These are phyloP conservation scores for Peniophora sp. DNA, from an alignment of 1,284 basidiomycete genomes.

Conservation along the genomic window DNA sequence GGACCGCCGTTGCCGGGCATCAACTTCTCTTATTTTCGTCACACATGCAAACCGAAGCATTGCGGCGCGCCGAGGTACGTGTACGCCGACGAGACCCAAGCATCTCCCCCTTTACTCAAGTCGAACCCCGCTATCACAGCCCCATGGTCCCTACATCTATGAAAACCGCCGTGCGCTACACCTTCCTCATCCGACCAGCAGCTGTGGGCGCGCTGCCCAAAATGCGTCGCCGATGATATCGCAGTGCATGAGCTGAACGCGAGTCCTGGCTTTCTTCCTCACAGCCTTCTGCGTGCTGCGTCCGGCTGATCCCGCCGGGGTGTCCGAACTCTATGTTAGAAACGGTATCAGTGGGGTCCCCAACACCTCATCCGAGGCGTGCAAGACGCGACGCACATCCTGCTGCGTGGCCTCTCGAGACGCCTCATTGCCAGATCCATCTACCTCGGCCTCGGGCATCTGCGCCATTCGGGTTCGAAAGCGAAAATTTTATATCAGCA, in stretches of 20 bases:
- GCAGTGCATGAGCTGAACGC: conserved; percentile 49
- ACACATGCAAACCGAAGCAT: no score
- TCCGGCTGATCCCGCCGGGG: background rate
- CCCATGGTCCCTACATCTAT: no score
- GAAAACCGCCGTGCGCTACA: no score
- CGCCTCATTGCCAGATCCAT: no score
- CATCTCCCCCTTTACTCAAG: no score
- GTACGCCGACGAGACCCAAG: no score
- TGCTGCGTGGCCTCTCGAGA: no score
- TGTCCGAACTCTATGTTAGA: background rate
- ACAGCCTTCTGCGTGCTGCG: conserved; percentile 3
- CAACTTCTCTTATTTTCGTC: no score
- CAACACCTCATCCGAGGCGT: background rate
- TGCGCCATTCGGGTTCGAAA: background rate
- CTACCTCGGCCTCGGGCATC: conserved; percentile 5
- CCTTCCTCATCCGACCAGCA: conserved; percentile 24
- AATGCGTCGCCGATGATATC: conserved; percentile 81
- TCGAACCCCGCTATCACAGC: no score
- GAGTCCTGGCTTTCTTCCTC: conserved; percentile 19
- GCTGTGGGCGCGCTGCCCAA: conserved; percentile 52
- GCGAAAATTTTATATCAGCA: background rate
- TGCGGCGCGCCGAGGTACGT: no score
- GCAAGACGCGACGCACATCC: no score
- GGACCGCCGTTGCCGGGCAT: no score
- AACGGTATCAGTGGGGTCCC: background rate